Evolutionary conservation across 495 filamentous ascomycete genomes (phyloP), one percentile per base, ranked within the genome.

Genomic region (Aspergillus coremiiformis): DNA sequence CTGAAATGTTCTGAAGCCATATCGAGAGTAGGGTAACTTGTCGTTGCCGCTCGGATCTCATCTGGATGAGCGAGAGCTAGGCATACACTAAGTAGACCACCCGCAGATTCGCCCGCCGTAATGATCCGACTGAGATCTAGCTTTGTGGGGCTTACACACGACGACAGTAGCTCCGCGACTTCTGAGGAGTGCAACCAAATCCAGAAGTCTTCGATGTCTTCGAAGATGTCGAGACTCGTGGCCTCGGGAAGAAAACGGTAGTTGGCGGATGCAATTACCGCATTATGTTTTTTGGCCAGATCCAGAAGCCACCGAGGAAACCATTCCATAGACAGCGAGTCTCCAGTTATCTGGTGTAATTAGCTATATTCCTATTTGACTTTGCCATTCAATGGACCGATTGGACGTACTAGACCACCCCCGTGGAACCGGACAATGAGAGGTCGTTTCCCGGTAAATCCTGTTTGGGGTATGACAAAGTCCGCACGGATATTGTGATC

Each of bases 171-270:
- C 0, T 49, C 47, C 0, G 24, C 21, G 0, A 67, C 50, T 0
- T 50, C 43, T 0, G 58, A 19, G 0, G 65, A 66, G 30, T 60
- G 65, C 12, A 77, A 39, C 78, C 78, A 80, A 4, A 58, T 51
- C 76, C 75, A 79, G 60, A 79, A 78, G 51, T 75, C 69, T 20
- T 64, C 56, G 4, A 80, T 37, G 54, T 82, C 79, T 15, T 68
- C 58, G 45, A 76, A 63, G 52, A 77, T 67, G n/a, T 78, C 69
- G 15, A 61, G 30, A 29, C 74, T 73, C 15, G 56, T 76, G 23
- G 69, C 57, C 48, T 80, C 75, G 24, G 78, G 77, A 8, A 77
- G 30, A 19, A 82, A 68, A 10, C 77, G 76, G 66, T 82, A 78
- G 62, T 80, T 72, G 9, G 69, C 61, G 1, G 66, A 56, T 10